Evolutionary conservation across 2,329 filamentous ascomycete genomes (phyloP).

Genomic region (Talaromyces sp.): DNA sequence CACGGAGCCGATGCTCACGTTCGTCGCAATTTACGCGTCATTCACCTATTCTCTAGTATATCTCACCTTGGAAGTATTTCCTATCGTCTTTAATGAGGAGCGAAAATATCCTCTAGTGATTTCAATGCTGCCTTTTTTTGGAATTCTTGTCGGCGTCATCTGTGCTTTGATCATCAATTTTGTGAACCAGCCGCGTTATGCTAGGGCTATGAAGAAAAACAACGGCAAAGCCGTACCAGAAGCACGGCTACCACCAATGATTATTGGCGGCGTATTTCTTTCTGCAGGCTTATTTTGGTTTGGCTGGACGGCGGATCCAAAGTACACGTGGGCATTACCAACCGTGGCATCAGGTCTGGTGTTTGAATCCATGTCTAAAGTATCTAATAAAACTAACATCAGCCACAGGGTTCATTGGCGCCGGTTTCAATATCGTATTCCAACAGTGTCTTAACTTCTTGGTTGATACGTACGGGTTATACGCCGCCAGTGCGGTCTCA

Average conservation of each 20-base stretch:
- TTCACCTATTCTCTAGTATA: conserved; percentile 46
- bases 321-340: conserved; percentile 28
- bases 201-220: conserved; percentile 21
- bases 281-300: conserved; percentile 41
- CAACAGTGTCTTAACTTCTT: conserved; percentile 39
- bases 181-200: conserved; percentile 37
- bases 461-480: conserved; percentile 32
- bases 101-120: conserved; percentile 34
- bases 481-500: conserved; percentile 36
- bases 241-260: conserved; percentile 42
- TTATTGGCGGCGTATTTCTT: conserved; percentile 41
- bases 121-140: conserved; percentile 40
- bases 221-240: conserved; percentile 32
- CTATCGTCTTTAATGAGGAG: conserved; percentile 41
- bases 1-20: conserved; percentile 45
- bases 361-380: background rate
- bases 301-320: conserved; percentile 35
- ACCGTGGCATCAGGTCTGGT: conserved; percentile 22
- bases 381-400: background rate
- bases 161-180: conserved; percentile 37
- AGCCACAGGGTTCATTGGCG: conserved; percentile 8
- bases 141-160: conserved; percentile 40
- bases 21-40: conserved; percentile 40
- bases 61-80: conserved; percentile 43
- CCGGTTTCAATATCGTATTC: conserved; percentile 18